Evolutionary conservation across 257 asterid genomes (phyloP).

Genomic region (Jacaranda copaia): DNA sequence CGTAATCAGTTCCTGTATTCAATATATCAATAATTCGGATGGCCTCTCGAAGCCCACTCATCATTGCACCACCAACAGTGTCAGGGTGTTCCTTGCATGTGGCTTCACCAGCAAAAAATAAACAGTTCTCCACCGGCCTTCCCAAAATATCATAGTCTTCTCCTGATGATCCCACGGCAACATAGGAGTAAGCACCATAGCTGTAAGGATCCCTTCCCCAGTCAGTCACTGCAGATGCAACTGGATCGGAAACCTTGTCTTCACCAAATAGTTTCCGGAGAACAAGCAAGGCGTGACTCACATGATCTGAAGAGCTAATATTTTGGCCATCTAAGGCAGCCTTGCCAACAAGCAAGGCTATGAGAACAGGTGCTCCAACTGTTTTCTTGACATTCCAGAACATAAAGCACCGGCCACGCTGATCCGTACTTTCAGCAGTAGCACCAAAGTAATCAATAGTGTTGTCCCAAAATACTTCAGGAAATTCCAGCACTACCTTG

Average conservation of each 20-base stretch:
- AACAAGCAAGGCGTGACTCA: conserved; percentile 79
- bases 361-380: conserved; percentile 99
- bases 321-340: conserved; percentile 91
- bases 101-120: conserved; percentile 99
- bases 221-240: conserved; percentile 94
- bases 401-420: conserved; percentile 97
- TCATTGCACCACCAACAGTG: conserved; percentile 99
- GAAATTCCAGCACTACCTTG: conserved; percentile 91
- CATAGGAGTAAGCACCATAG: conserved; percentile 98
- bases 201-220: conserved; percentile 99
- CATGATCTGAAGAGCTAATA: conserved; percentile 74
- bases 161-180: conserved; percentile 98
- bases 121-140: conserved; percentile 88
- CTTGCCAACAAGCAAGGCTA: conserved; percentile 94
- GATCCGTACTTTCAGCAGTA: conserved; percentile 82
- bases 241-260: conserved; percentile 83
- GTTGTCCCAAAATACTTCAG: conserved; percentile 98
- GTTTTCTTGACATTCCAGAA: conserved; percentile 99
- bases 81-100: conserved; percentile 99
- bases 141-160: conserved; percentile 97
- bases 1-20: conserved; percentile 77
- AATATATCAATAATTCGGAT: conserved; percentile 85
- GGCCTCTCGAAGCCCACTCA: conserved; percentile 98
- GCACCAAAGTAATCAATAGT: conserved; percentile 96
- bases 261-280: conserved; percentile 96